These are phyloP conservation scores for Backusella circina DNA, from an alignment of 192 early-diverging fungal species.

Conservation along the genomic window DNA sequence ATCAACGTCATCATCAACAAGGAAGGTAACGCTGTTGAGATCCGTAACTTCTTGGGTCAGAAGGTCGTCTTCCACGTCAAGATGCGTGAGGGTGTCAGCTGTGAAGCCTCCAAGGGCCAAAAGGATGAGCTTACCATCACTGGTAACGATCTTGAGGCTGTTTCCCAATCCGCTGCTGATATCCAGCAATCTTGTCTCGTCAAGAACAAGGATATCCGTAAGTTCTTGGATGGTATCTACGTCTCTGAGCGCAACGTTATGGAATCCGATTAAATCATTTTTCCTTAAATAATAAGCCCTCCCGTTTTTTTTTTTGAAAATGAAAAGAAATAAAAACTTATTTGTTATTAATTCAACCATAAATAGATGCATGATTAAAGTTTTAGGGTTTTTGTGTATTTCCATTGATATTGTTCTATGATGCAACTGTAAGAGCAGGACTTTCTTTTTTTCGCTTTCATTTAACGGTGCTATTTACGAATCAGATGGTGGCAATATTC, in stretches of 20 bases:
- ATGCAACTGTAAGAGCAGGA: background rate
- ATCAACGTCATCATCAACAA: too few relatives aligned
- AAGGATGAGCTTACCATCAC: slow-evolving; percentile 95
- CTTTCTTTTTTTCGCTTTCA: background rate
- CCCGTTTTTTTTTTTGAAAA: background rate
- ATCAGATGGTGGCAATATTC: background rate
- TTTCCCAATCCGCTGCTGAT: slow-evolving; percentile 92
- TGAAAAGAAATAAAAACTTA: too few relatives aligned
- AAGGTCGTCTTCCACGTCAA: too few relatives aligned
- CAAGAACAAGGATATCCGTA: too few relatives aligned
- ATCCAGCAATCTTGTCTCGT: slow-evolving; percentile 92
- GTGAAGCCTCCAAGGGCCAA: slow-evolving; percentile 68
- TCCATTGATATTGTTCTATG: background rate
- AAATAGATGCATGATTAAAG: too few relatives aligned
- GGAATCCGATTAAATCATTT: too few relatives aligned
- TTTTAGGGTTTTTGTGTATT: background rate
- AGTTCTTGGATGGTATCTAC: too few relatives aligned
- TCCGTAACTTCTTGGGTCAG: too few relatives aligned
- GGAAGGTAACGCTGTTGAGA: too few relatives aligned
- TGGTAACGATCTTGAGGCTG: slow-evolving; percentile 92
- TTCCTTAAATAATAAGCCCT: too few relatives aligned
- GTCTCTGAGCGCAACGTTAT: too few relatives aligned
- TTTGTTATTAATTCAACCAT: too few relatives aligned
- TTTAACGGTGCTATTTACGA: background rate
- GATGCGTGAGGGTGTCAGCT: slow-evolving; percentile 78